phyloP scores from a whole-genome alignment of 371 early-diverging fungal genomes.

The Circinella umbellata region DNA sequence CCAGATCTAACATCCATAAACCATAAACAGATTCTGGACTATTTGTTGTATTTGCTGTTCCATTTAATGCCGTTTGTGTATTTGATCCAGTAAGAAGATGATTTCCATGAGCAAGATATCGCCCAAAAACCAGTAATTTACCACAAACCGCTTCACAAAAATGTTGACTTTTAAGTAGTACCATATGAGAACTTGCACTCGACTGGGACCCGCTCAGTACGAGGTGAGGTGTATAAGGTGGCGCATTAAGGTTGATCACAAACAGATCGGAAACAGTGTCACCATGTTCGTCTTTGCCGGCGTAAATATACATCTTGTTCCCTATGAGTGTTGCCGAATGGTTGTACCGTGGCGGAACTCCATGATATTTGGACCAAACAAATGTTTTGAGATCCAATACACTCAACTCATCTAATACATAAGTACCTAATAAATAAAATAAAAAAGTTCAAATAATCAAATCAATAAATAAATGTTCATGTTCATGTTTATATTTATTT shows the following conservation, averaged over 20 bases:
- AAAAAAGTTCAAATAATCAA: too few species aligned
- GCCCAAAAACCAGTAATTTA: constrained; percentile 64
- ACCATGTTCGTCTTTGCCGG: constrained; percentile 65
- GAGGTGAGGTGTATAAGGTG: constrained; percentile 49
- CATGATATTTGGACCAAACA: constrained; percentile 57
- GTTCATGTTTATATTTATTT: too few species aligned
- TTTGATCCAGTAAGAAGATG: too few species aligned
- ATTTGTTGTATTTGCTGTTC: constrained; percentile 1
- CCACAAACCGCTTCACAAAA: constrained; percentile 69
- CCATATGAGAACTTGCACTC: constrained; percentile 54
- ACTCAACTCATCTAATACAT: constrained; percentile 62
- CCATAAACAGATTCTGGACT: constrained; percentile 52
- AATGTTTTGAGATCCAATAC: constrained; percentile 62
- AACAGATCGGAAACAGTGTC: constrained; percentile 65
- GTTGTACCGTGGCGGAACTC: constrained; percentile 65
- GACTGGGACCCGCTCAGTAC: constrained; percentile 40
- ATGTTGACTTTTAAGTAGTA: constrained; percentile 67
- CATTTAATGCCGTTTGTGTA: constrained; percentile 15
- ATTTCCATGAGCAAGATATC: constrained; percentile 44
- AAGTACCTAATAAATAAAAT: constrained; percentile 43
- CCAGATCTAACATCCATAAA: constrained; percentile 69
- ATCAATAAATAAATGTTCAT: too few species aligned
- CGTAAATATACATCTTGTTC: constrained; percentile 63
- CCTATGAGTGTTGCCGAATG: constrained; percentile 64
- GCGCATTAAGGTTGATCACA: constrained; percentile 56